Percentiles rank a stretch among this genome's conserved stretches.
phyloP scores from a whole-genome alignment of 192 early-diverging fungal species.

The Chytriomyces sp. region DNA sequence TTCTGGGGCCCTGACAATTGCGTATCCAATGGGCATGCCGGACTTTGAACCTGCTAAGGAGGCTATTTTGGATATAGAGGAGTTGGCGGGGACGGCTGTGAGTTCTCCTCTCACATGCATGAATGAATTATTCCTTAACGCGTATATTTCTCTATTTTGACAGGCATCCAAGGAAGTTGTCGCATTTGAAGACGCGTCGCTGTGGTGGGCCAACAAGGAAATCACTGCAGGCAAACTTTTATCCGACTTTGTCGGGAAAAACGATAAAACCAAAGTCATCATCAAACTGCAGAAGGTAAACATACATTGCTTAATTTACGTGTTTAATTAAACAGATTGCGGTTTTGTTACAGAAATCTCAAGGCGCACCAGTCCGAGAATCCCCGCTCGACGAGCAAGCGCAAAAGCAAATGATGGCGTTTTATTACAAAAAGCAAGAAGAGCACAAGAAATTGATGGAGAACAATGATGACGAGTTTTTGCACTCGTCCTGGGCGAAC shows the following conservation, averaged over 20 bases:
- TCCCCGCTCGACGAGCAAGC: constrained; percentile 52
- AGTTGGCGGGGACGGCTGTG: constrained; percentile 58
- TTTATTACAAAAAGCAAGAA: constrained; percentile 68
- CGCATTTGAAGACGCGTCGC: constrained; percentile 15
- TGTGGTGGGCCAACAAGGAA: constrained; percentile 71
- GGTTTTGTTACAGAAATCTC: constrained; percentile 45
- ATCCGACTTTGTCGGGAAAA: constrained; percentile 60
- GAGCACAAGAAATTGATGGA: constrained; percentile 62
- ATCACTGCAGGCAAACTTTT: constrained; percentile 53
- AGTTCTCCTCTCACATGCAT: neutral
- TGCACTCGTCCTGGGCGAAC: constrained; percentile 62
- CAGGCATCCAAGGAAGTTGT: constrained; percentile 38
- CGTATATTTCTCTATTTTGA: neutral
- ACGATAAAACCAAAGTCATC: constrained; percentile 66
- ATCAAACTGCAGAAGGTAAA: constrained; percentile 62
- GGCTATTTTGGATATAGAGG: constrained; percentile 59
- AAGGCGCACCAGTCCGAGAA: constrained; percentile 62
- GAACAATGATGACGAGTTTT: constrained; percentile 65
- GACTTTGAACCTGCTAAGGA: constrained; percentile 59
- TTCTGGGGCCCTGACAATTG: constrained; percentile 56
- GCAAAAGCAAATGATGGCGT: constrained; percentile 67
- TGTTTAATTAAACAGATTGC: neutral
- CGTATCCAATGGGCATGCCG: constrained; percentile 62
- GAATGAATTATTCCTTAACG: neutral
- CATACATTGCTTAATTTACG: constrained; percentile 3